These are phyloP conservation scores for Panicum virgatum DNA, from an alignment of 202 grass and related monocot genomes.

Conservation along the genomic window DNA sequence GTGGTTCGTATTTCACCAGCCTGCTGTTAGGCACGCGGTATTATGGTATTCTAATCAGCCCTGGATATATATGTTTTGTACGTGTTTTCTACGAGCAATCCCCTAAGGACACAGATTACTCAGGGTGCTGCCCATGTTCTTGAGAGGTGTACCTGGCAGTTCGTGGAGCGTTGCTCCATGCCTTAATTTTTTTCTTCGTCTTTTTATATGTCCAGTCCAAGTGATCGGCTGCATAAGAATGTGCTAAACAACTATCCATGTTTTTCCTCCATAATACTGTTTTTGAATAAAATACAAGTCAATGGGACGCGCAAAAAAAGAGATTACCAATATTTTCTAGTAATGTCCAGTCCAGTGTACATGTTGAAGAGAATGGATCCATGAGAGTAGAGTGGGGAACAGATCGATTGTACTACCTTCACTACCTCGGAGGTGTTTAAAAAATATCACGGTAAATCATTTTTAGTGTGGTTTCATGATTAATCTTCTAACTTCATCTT, in stretches of 20 bases:
- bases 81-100: no score
- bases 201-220: neutral
- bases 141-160: conserved; percentile 10
- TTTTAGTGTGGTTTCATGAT: no score
- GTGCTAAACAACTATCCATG: neutral
- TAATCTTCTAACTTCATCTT: no score
- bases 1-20: neutral
- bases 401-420: no score
- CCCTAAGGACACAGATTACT: neutral
- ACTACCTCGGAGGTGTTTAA: no score
- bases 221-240: neutral
- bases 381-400: no score
- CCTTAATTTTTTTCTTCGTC: neutral
- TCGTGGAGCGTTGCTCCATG: neutral
- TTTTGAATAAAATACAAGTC: neutral
- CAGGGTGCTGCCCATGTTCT: conserved; percentile 46
- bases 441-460: no score
- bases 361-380: no score
- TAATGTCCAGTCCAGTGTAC: no score
- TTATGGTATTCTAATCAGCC: neutral
- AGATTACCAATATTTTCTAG: neutral
- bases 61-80: neutral
- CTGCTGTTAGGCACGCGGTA: conserved; percentile 25
- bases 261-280: neutral
- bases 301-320: neutral